These are phyloP conservation scores for Imleria badia DNA, from an alignment of 768 basidiomycete species.

Conservation along the genomic window DNA sequence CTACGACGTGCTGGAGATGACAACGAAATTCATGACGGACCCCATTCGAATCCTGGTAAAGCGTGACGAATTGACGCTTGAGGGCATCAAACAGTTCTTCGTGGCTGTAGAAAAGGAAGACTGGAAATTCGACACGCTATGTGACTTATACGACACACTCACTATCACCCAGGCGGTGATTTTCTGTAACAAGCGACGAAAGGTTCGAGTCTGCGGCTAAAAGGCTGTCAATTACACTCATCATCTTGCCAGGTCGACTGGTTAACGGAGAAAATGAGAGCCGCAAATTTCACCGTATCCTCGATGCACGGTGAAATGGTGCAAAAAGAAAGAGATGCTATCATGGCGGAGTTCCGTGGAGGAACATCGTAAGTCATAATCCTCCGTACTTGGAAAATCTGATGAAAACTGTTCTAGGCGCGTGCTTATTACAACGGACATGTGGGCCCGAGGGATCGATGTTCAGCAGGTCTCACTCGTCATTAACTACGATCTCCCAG, in stretches of 20 bases:
- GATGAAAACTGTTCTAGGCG: slow-evolving; percentile 49
- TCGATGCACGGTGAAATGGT: slow-evolving; percentile 97
- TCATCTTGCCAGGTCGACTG: slow-evolving; percentile 74
- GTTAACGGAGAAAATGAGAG: slow-evolving; percentile 98
- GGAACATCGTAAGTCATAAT: slow-evolving; percentile 73
- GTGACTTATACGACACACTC: slow-evolving; percentile 96
- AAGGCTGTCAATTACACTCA: slow-evolving; percentile 5
- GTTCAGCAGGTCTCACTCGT: slow-evolving; percentile 97
- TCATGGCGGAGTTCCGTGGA: slow-evolving; percentile 95
- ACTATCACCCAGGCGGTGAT: slow-evolving; percentile 99
- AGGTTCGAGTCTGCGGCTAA: slow-evolving; percentile 51
- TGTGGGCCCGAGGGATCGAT: slow-evolving; percentile 98
- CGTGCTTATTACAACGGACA: slow-evolving; percentile 93
- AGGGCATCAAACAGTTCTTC: slow-evolving; percentile 96
- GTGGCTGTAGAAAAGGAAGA: slow-evolving; percentile 99
- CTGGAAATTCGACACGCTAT: slow-evolving; percentile 98
- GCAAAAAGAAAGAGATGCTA: slow-evolving; percentile 92
- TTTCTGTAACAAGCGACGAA: slow-evolving; percentile 97
- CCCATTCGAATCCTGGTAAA: slow-evolving; percentile 98
- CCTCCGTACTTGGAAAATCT: slow-evolving; percentile 3
- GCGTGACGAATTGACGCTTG: slow-evolving; percentile 97
- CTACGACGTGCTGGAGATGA: slow-evolving; percentile 97
- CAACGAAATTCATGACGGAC: slow-evolving; percentile 99
- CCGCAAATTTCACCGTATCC: slow-evolving; percentile 98
- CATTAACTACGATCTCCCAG: slow-evolving; percentile 95